Conservation (phyloP, 495 filamentous ascomycete genomes). For the Tetracladium marchalianum region DNA sequence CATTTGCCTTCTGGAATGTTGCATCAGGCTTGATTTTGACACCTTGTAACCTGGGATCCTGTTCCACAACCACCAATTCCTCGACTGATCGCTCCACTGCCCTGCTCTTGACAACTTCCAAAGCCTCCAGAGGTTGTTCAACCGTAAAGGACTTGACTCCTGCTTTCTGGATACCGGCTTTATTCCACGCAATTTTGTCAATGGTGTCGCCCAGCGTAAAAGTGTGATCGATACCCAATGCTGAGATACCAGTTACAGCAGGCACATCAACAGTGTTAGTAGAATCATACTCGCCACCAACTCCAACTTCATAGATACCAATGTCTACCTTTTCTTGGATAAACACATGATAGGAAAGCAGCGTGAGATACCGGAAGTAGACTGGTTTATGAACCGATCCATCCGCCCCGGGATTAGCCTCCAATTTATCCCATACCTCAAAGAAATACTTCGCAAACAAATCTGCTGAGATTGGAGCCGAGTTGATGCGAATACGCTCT, state of each 20-base stretch:
- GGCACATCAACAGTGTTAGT: conserved; percentile 82
- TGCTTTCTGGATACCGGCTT: conserved; percentile 82
- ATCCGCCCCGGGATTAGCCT: conserved; percentile 33
- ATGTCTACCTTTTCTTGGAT: conserved; percentile 68
- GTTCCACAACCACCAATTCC: conserved; percentile 44
- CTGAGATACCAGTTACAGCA: conserved; percentile 65
- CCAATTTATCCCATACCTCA: conserved; percentile 74
- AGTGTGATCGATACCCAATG: conserved; percentile 84
- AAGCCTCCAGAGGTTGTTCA: conserved; percentile 55
- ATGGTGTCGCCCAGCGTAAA: conserved; percentile 71
- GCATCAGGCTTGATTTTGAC: conserved; percentile 70
- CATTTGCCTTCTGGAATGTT: conserved; percentile 79
- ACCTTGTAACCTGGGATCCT: conserved; percentile 40
- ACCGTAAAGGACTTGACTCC: conserved; percentile 63
- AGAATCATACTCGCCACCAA: conserved; percentile 87
- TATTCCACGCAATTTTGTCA: conserved; percentile 94
- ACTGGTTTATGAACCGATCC: conserved; percentile 59
- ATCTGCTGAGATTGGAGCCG: conserved; percentile 61
- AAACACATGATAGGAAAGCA: conserved; percentile 86
- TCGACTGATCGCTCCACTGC: conserved; percentile 55
- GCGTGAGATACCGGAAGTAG: conserved; percentile 83
- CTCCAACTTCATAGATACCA: conserved; percentile 85
- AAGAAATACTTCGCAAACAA: conserved; percentile 82
- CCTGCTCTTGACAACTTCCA: conserved; percentile 58
- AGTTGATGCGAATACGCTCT: conserved; percentile 80